Percentiles rank a stretch among this genome's conserved stretches.
Conservation (phyloP, 306 rosid genomes). For the Citrullus amarus region DNA sequence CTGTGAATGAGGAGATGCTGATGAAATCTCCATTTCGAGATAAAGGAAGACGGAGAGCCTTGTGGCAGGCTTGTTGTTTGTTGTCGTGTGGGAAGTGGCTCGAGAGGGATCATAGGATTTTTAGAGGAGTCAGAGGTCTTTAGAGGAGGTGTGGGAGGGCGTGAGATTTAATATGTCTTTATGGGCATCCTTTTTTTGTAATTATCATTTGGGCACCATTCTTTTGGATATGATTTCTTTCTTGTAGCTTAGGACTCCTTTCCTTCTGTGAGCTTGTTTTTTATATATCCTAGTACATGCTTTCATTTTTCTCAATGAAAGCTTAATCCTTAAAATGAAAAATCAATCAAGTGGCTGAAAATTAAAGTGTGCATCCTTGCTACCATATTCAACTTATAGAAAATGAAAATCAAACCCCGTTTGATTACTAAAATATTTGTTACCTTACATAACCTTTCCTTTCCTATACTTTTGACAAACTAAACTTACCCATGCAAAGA, state of each 20-base stretch:
- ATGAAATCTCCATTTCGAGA: not conserved
- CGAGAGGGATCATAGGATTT: not conserved
- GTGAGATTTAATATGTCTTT: not conserved
- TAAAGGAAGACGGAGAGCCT: not conserved
- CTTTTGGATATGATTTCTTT: not conserved
- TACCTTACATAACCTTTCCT: not conserved
- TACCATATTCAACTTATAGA: not conserved
- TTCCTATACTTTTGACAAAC: not conserved
- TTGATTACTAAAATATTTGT: not conserved
- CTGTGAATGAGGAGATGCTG: not conserved
- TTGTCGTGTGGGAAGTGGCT: not conserved
- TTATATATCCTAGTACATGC: not conserved
- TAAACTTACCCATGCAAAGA: not conserved
- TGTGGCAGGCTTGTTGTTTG: not conserved
- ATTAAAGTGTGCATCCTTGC: not conserved
- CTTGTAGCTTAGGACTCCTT: not conserved
- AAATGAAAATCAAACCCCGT: not conserved
- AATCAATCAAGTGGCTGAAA: not conserved
- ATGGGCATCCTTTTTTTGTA: not conserved
- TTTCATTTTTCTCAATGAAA: not conserved
- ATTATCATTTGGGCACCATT: not conserved
- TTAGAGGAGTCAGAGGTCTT: not conserved
- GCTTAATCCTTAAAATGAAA: not conserved
- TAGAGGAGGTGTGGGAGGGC: not conserved
- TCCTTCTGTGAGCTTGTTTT: not conserved